Evolutionary conservation across 768 basidiomycete species (phyloP), one percentile per base, ranked within the genome.

Genomic region (Tylopilus vinaceipallidus): DNA sequence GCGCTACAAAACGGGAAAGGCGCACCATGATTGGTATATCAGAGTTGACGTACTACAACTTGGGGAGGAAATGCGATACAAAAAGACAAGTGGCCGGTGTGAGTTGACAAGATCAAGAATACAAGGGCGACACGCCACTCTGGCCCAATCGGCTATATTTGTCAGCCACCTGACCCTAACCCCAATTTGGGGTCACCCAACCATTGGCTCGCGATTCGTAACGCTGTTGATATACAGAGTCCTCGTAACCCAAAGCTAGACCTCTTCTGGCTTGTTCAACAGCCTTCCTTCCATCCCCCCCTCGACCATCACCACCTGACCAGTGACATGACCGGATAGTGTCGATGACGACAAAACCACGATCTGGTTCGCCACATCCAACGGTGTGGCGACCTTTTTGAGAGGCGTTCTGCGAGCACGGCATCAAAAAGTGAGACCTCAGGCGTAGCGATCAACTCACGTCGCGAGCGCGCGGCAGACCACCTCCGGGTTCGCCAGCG

Each of bases 261-360:
- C 4, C 50, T 77, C 75, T 23, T 73, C 69, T 13, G 63, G 67
- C 26, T 52, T 63, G 54, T 80, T 79, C 52, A 79, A 59, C 29
- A 81, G 45, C 10, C 74, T 66, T n/a, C 88, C 88, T 75, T 90
- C 88, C 87, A 88, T 88, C 3, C 88, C 88, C 3, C 87, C 88
- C 39, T 80, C 78, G 6, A 88, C 74, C 81, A 87, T 85, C 24
- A 87, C 59, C 6, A 83, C 77, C 56, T 87, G 79, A 0, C 87
- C 87, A 2, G 82, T 78, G 16, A 89, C 75, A 58, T 89, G 87
- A 0, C 87, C 85, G 0, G 86, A 88, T 0, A 88, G 60, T 10
- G 66, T 68, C 9, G 76, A 66, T 0, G 85, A 88, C 0, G 87
- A 77, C 3, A 89, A 60, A 2, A 85, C 49, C 10, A 77, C 76